Base-by-base conservation (phyloP, 2,329 filamentous ascomycete genomes). In the Teratosphaeria viscida region DNA sequence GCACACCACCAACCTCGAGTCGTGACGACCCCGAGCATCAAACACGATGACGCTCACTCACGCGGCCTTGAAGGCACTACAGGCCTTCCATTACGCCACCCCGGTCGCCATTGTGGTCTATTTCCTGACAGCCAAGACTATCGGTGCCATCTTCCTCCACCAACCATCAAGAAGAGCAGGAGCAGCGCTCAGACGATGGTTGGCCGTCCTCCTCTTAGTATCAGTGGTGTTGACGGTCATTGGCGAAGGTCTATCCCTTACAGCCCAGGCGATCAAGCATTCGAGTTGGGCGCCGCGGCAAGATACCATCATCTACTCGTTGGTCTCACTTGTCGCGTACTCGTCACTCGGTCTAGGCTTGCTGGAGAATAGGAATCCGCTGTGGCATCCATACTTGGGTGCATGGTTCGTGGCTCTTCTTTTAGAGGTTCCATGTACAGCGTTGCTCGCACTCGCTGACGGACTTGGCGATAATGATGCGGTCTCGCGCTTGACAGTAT, bases 381-480 rank as follows among this genome's bases (percentile, higher is more conserved):
- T 71, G 14, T 72, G 70, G 70, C 62, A 70, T 62, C 68, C 65
- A 12, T 70, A 70, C 57, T 37, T 68, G 12, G 65, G 65, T 4
- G 59, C 68, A 12, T 71, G 66, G 65, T 32, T 64, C 6, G 47
- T 67, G 12, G 67, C 63, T 12, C 49, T 67, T 12, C 54, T 54
- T 6, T 58, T 64, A 27, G 70, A 72, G n/a, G 59, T 67, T 7
- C 57, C 63, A 8, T 59, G 66, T 34, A 57, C 67, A n/a, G 57
- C 61, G 11, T 57, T 67, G 1, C 62, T 65, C 57, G 58, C 59
- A 12, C 53, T 62, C 14, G n/a, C 29, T n/a, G 12, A 29, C 14
- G 12, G 1, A 16, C 14, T 58, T 10, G 43, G 37, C 5, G 56
- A 67, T 39, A 59, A 56, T 35, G 66, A 58, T 54, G 55, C 62